A percentile compares a stretch with the other conserved stretches of the same genome.
Evolutionary conservation across 2,329 filamentous ascomycete genomes (phyloP).

Genomic region (Aspergillus pseudoterreus): DNA sequence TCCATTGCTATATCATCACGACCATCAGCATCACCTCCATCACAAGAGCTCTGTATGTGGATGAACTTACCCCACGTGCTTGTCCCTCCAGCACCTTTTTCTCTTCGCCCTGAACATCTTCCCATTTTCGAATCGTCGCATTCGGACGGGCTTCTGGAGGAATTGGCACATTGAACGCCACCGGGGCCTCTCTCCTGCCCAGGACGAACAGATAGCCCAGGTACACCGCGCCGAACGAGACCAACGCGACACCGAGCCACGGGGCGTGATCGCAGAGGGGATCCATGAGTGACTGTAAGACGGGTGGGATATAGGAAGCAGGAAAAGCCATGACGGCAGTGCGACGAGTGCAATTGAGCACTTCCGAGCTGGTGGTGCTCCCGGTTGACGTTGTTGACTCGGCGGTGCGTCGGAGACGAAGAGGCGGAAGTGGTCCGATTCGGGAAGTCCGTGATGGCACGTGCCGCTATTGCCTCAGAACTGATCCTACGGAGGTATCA

Average conservation of each 20-base stretch:
- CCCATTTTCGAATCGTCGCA: slow-evolving; percentile 33
- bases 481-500: no score
- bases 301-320: slow-evolving; percentile 19
- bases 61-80: slow-evolving; percentile 33
- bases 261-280: slow-evolving; percentile 18
- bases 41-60: neutral
- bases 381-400: no score
- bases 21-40: slow-evolving; percentile 12
- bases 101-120: slow-evolving; percentile 29
- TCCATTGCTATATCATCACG: slow-evolving; percentile 33
- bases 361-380: neutral
- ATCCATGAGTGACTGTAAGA: slow-evolving; percentile 17
- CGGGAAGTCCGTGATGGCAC: neutral
- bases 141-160: slow-evolving; percentile 32
- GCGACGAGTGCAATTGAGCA: slow-evolving; percentile 13
- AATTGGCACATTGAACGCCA: slow-evolving; percentile 36
- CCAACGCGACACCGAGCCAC: slow-evolving; percentile 21
- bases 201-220: slow-evolving; percentile 30
- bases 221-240: slow-evolving; percentile 29
- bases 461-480: no score
- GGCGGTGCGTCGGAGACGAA: no score
- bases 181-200: slow-evolving; percentile 29
- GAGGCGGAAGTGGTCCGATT: neutral
- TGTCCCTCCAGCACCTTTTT: slow-evolving; percentile 37
- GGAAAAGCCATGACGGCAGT: slow-evolving; percentile 23